Evolutionary conservation across 371 early-diverging fungal species (phyloP).

Genomic region (Mortierella sp.): DNA sequence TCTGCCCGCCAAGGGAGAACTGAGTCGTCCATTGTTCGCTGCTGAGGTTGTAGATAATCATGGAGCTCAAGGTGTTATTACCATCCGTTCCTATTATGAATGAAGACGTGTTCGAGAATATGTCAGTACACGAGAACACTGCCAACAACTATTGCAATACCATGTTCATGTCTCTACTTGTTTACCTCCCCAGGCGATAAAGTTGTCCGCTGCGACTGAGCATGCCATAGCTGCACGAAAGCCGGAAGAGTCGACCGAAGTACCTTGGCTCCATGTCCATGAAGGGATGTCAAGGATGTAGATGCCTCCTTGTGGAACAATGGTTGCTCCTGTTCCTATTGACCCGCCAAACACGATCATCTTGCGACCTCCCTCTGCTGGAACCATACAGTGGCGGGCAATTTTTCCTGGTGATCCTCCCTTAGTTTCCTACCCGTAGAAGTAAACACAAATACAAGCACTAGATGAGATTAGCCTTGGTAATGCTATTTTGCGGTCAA

Average conservation of each 20-base stretch:
- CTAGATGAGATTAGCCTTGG: neutral
- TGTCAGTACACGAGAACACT: neutral
- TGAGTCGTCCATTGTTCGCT: neutral
- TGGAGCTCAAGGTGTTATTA: neutral
- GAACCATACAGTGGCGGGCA: conserved; percentile 11
- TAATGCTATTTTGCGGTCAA: no score
- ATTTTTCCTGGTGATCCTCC: conserved; percentile 8
- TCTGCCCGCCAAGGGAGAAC: neutral
- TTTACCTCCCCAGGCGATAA: conserved; percentile 22
- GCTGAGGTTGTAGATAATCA: neutral
- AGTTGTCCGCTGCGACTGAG: conserved; percentile 7
- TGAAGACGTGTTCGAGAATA: neutral
- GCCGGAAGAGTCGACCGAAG: neutral
- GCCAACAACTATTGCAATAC: neutral
- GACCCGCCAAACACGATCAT: conserved; percentile 20
- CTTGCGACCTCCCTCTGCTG: conserved; percentile 15
- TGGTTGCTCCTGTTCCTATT: neutral
- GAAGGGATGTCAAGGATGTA: conserved; percentile 16
- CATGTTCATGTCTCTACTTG: neutral
- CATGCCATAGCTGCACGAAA: conserved; percentile 13
- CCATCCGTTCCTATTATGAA: neutral
- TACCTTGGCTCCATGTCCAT: conserved; percentile 14
- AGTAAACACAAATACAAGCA: neutral
- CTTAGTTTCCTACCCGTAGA: neutral
- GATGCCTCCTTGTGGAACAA: neutral